These are phyloP conservation scores for Aureobasidium sp. DNA, from an alignment of 2,329 filamentous ascomycete species.

Conservation along the genomic window DNA sequence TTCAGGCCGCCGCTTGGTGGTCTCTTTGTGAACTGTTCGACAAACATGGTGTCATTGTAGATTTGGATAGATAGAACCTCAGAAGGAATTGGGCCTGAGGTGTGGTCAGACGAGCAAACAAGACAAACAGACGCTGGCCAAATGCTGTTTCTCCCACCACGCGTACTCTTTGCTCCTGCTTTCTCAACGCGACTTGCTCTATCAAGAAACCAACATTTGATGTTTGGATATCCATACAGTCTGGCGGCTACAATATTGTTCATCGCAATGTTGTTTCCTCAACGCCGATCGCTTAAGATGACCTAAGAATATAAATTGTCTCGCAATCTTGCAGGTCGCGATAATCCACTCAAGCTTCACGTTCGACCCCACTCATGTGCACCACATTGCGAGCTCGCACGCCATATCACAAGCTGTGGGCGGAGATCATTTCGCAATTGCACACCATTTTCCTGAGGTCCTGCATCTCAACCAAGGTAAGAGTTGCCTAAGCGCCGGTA, in stretches of 20 bases:
- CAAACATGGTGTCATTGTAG: background rate
- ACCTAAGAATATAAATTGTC: background rate
- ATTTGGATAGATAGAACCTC: background rate
- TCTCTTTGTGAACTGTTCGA: constrained; percentile 29
- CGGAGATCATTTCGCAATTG: background rate
- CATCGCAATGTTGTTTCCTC: background rate
- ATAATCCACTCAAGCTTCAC: background rate
- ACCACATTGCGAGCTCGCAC: constrained; percentile 9
- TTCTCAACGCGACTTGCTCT: too few relatives aligned
- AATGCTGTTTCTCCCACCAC: background rate
- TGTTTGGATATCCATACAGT: background rate
- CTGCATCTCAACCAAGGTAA: background rate
- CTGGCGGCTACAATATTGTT: too few relatives aligned
- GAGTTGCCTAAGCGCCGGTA: background rate
- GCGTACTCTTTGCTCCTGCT: too few relatives aligned
- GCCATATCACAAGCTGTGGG: background rate
- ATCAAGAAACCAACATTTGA: background rate
- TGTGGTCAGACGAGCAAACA: background rate
- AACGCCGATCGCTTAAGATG: background rate
- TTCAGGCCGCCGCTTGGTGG: constrained; percentile 63
- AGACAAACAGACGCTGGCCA: background rate
- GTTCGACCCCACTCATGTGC: background rate
- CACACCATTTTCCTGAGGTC: background rate
- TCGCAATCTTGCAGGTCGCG: background rate
- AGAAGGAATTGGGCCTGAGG: background rate